Base-by-base conservation (phyloP, 169 alveolate genomes). In the Miamiensis avidus region DNA sequence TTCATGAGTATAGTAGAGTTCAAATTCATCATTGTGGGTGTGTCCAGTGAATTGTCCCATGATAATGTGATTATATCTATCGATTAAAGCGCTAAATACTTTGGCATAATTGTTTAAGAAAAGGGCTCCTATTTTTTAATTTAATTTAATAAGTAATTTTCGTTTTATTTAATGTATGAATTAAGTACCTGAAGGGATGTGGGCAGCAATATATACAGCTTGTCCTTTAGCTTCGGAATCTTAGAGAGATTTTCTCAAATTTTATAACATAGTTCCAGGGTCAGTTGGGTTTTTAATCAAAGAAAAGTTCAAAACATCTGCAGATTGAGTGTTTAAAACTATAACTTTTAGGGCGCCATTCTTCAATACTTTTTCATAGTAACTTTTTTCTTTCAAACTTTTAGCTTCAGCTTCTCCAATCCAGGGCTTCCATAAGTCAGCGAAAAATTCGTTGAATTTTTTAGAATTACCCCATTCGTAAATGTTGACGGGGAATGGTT, bases 391-490 rank as follows among this genome's bases (percentile, higher is more conserved):
- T 78, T 85, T 82, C 76, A 93, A 93, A 16, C 86, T 65, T 32
- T 89, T 91, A 81, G 88, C 84, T n/a, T 92, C 92, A 26, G 86
- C 87, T 33, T 91, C 93, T 33, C 88, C 92, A 27, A 95, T 69
- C 95, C 94, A 95, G 11, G 84, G 85, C 83, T 88, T 86, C 94
- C 95, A 95, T 32, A 89, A 75, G 65, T 86, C 92, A 0, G 95
- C 91, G 32, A 91, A 49, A 11, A 49, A 49, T 20, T 49, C 20
- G 4, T 49, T 49, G 4, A 49, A 49, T 49, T 20, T 20, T 11
- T 49, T 49, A 11, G 4, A 4, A 49, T 4, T 20, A 11, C 69
- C 69, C 20, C 20, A 4, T 49, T 49, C 69, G 69, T 49, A 49
- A 20, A 11, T 49, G 69, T 49, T 11, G 20, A 4, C 69, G 20